Conservation (phyloP, 2,329 filamentous ascomycete genomes). For the Grosmannia serpens region DNA sequence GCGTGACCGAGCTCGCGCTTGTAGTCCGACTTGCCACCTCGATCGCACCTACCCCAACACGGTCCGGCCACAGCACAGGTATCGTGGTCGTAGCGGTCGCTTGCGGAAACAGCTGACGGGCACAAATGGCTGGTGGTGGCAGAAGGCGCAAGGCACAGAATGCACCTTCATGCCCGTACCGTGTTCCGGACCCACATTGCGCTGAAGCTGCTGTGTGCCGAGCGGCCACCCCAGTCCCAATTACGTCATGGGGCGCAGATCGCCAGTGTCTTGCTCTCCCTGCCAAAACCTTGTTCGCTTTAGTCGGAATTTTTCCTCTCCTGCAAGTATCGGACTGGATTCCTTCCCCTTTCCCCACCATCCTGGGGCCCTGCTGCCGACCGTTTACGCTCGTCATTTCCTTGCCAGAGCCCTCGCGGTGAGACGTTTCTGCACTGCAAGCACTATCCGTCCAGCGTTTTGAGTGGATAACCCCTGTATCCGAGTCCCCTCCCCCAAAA, state of each 20-base stretch:
- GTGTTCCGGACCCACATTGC: neutral
- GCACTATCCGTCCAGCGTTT: neutral
- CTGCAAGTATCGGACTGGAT: neutral
- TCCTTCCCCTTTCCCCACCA: neutral
- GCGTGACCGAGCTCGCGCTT: neutral
- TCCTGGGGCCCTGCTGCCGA: neutral
- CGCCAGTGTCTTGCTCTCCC: slow-evolving; percentile 3
- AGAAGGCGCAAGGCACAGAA: neutral
- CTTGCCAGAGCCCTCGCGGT: neutral
- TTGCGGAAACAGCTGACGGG: neutral
- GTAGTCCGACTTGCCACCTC: neutral
- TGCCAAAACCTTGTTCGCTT: neutral
- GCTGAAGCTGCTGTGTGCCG: neutral
- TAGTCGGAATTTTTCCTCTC: neutral
- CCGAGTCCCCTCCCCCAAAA: neutral
- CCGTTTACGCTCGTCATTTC: neutral
- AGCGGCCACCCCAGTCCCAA: neutral
- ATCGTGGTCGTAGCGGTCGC: neutral
- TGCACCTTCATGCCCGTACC: neutral
- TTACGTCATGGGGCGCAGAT: slow-evolving; percentile 11
- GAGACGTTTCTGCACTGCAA: neutral
- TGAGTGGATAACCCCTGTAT: neutral
- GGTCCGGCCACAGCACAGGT: neutral
- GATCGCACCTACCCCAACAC: neutral
- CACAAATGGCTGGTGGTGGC: neutral